Conservation (phyloP, 768 basidiomycete species). For the Russula dissimulans region DNA sequence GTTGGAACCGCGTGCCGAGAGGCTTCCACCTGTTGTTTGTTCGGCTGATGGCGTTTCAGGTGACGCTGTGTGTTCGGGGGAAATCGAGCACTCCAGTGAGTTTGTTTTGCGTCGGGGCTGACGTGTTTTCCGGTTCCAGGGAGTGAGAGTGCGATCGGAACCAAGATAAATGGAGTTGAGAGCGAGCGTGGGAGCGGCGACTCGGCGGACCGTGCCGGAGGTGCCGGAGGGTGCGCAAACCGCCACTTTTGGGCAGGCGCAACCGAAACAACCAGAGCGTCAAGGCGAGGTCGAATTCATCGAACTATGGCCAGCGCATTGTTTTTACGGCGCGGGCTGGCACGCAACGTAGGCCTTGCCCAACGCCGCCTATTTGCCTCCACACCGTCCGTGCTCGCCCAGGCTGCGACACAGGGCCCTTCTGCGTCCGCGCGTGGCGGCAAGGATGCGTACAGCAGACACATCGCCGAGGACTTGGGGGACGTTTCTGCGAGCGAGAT, state of each 20-base stretch:
- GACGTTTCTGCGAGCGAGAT: slow-evolving; percentile 72
- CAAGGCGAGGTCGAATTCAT: slow-evolving; percentile 16
- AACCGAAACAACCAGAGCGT: too few relatives aligned
- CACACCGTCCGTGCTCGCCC: slow-evolving; percentile 31
- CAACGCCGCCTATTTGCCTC: slow-evolving; percentile 24
- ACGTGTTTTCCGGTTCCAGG: too few relatives aligned
- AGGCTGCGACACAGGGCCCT: slow-evolving; percentile 21
- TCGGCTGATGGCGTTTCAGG: too few relatives aligned
- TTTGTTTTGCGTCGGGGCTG: too few relatives aligned
- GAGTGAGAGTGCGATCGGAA: too few relatives aligned
- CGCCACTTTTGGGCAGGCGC: too few relatives aligned
- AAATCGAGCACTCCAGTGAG: too few relatives aligned
- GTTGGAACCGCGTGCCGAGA: too few relatives aligned
- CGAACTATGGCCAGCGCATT: slow-evolving; percentile 55
- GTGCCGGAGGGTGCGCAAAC: too few relatives aligned
- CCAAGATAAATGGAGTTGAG: neutral
- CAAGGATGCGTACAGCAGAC: slow-evolving; percentile 52
- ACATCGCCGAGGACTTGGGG: slow-evolving; percentile 79
- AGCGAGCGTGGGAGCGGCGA: slow-evolving; percentile 7
- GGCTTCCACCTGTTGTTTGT: too few relatives aligned
- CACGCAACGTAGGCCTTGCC: slow-evolving; percentile 31
- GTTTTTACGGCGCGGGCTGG: slow-evolving; percentile 47
- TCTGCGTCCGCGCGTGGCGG: slow-evolving; percentile 24
- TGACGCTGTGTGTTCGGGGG: too few relatives aligned
- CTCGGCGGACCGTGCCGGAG: too few relatives aligned